Base-by-base conservation (phyloP, 805 yeast genomes). In the Zygosaccharomyces bisporus region DNA sequence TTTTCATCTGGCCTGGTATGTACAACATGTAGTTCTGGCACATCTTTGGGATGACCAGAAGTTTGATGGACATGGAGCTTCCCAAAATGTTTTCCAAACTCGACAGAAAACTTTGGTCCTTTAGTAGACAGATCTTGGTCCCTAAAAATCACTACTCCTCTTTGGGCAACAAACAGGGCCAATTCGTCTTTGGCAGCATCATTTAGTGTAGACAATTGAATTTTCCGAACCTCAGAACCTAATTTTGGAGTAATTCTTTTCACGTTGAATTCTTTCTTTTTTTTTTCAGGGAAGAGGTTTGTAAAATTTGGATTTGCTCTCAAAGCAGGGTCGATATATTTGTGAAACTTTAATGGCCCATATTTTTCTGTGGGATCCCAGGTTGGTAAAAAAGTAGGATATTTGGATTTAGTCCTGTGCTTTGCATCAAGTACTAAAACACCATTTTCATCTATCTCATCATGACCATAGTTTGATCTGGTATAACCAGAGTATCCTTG, bases 31-130 rank as follows among this genome's bases (percentile, higher is more conserved):
- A 83, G 72, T 47, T 80, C 80, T 4, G 85, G 82, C 48, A 67
- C 68, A 6, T 69, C 71, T 50, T 66, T 69, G 23, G 85, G 88
- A 12, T 85, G 80, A 17, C 89, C 88, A 8, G 85, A 77, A 9
- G 86, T 80, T 37, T 87, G 86, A 58, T 84, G 90, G 47, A 81
- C 73, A 62, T 84, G 89, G 47, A 79, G 71, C 27, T 80, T 80
- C 25, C 91, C 90, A 59, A 79, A 84, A 59, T 83, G 76, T 36
- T 64, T 66, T 39, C 84, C 86, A 64, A 71, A 80, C 31, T 81
- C 70, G 32, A 62, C 67, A 39, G 66, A 62, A 51, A 71, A 73
- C 21, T 66, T 68, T 3, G 79, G 76, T 4, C 82, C 78, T 45
- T 73, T 64, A 10, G 73, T 68, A 37, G 78, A 76, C 50, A 84